Conservation (phyloP, 768 basidiomycete genomes). For the Termitomyces eurrhizus region DNA sequence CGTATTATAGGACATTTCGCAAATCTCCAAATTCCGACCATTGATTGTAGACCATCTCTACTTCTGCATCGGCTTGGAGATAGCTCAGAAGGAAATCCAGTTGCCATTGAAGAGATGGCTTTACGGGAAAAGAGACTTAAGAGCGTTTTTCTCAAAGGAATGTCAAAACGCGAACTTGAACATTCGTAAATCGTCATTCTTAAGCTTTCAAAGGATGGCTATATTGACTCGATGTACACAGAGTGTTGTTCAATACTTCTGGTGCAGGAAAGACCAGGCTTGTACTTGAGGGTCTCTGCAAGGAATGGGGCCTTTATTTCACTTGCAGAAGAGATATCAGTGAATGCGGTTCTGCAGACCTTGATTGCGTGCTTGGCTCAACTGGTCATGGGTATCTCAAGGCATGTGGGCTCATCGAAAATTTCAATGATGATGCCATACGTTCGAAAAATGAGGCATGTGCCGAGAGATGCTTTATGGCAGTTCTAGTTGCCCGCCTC, state of each 20-base stretch:
- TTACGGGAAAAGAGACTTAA: background rate
- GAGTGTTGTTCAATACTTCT: background rate
- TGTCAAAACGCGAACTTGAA: background rate
- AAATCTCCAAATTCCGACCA: background rate
- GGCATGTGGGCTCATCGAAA: too few relatives aligned
- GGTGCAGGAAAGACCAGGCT: background rate
- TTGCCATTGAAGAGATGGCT: background rate
- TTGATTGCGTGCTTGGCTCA: too few relatives aligned
- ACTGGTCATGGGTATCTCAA: too few relatives aligned
- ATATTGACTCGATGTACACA: background rate
- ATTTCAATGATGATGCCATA: too few relatives aligned
- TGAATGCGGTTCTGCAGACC: constrained; percentile 3
- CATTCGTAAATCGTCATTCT: background rate
- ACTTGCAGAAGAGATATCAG: background rate
- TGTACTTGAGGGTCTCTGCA: constrained; percentile 2
- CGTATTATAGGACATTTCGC: background rate
- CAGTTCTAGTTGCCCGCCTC: too few relatives aligned
- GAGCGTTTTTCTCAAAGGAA: background rate
- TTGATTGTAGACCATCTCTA: background rate
- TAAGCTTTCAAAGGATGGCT: background rate
- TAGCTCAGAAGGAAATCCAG: background rate
- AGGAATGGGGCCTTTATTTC: constrained; percentile 1
- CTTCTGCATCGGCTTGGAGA: background rate
- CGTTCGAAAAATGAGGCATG: too few relatives aligned
- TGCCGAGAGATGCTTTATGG: too few relatives aligned